phyloP scores from a whole-genome alignment of 495 filamentous ascomycete genomes.

The Talaromyces wortmannii region DNA sequence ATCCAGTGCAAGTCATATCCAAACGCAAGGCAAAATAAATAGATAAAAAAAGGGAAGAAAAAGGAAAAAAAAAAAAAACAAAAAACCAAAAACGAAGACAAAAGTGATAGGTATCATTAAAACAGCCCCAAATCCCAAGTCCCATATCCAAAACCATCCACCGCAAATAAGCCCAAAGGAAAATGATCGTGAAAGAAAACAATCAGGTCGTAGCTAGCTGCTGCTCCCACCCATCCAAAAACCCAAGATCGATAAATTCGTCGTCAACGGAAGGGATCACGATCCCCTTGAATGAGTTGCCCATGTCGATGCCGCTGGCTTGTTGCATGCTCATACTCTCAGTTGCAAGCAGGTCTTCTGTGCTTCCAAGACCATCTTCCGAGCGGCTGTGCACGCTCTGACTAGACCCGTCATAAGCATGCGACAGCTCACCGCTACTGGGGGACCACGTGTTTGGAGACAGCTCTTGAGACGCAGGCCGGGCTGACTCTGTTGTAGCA shows the following conservation, averaged over 20 bases:
- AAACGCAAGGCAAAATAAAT: no score
- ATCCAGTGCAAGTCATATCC: no score
- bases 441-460: conserved; percentile 37
- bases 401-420: conserved; percentile 33
- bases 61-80: no score
- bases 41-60: background rate
- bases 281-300: conserved; percentile 43
- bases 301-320: conserved; percentile 16
- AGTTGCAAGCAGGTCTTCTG: conserved; percentile 21
- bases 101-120: background rate
- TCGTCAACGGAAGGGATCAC: conserved; percentile 35
- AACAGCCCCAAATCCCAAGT: background rate
- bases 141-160: background rate
- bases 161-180: background rate
- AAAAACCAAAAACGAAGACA: background rate
- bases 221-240: conserved; percentile 25
- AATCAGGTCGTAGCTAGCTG: conserved; percentile 16
- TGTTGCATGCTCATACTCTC: conserved; percentile 11
- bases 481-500: background rate
- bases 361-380: conserved; percentile 63
- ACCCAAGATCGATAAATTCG: background rate
- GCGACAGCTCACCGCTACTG: conserved; percentile 28
- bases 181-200: no score
- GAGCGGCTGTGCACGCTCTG: conserved; percentile 71
- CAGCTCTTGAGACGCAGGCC: conserved; percentile 21